These are phyloP conservation scores for Paratinospora sagittata DNA, from an alignment of 164 flowering plant genomes.

Conservation along the genomic window DNA sequence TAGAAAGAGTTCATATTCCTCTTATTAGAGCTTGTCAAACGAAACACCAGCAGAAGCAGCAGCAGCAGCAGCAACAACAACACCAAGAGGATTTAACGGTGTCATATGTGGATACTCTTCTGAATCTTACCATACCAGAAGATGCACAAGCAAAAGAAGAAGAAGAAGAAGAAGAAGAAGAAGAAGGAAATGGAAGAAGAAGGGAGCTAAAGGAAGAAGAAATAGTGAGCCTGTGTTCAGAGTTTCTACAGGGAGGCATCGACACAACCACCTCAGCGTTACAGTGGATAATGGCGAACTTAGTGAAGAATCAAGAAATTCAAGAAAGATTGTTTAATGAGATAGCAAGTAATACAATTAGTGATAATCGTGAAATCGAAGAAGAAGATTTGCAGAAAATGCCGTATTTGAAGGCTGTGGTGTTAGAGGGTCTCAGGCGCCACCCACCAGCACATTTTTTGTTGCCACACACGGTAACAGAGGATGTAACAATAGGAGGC, in stretches of 20 bases:
- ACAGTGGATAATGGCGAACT: constrained; percentile 32
- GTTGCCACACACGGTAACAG: constrained; percentile 18
- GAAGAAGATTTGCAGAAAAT: constrained; percentile 20
- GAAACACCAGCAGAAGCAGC: too few relatives aligned
- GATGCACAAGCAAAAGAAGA: too few relatives aligned
- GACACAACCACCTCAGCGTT: constrained; percentile 29
- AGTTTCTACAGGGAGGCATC: constrained; percentile 27
- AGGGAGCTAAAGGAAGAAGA: constrained; percentile 28
- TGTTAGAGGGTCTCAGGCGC: constrained; percentile 20
- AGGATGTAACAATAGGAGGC: constrained; percentile 17
- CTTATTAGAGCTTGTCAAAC: constrained; percentile 17
- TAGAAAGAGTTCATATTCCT: constrained; percentile 18
- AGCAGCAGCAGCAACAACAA: too few relatives aligned
- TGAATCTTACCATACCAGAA: too few relatives aligned
- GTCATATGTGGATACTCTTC: too few relatives aligned
- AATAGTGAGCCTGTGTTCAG: constrained; percentile 26
- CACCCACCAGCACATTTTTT: constrained; percentile 29
- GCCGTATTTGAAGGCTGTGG: constrained; percentile 27
- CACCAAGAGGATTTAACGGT: too few relatives aligned
- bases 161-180: too few relatives aligned
- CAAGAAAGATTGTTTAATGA: constrained; percentile 10
- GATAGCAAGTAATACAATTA: not conserved
- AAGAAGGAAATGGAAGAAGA: too few relatives aligned
- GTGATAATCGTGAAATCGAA: constrained; percentile 9
- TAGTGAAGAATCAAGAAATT: constrained; percentile 20